Evolutionary conservation across 495 filamentous ascomycete species (phyloP).

Genomic region (Hyphodiscus hymeniophilus): DNA sequence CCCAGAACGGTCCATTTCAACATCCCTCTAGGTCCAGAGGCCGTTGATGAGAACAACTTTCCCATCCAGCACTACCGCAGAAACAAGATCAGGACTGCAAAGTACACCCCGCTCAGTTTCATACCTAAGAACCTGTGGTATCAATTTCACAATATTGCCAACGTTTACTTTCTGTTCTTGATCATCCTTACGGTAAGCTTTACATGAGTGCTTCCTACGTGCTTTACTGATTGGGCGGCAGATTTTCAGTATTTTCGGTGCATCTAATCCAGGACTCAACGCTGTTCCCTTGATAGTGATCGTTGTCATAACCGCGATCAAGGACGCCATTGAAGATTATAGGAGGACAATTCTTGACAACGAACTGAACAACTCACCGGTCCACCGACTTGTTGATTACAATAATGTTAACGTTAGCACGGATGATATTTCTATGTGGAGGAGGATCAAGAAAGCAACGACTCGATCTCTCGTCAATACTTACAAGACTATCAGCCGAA

Average conservation of each 20-base stretch:
- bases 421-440: conserved; percentile 80
- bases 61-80: conserved; percentile 62
- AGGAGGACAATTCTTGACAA: conserved; percentile 86
- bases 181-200: conserved; percentile 82
- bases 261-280: conserved; percentile 80
- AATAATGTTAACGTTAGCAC: conserved; percentile 89
- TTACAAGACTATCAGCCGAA: conserved; percentile 48
- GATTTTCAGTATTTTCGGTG: conserved; percentile 96
- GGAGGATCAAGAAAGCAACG: conserved; percentile 84
- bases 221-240: conserved; percentile 32
- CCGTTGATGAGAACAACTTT: conserved; percentile 75
- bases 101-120: conserved; percentile 93
- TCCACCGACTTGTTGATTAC: conserved; percentile 82
- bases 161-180: conserved; percentile 95
- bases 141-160: conserved; percentile 98
- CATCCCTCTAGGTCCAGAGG: conserved; percentile 65
- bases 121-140: conserved; percentile 96
- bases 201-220: not conserved
- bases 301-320: conserved; percentile 80
- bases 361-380: conserved; percentile 92
- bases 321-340: conserved; percentile 98
- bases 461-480: conserved; percentile 50
- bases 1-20: conserved; percentile 74
- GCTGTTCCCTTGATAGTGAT: conserved; percentile 92
- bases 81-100: conserved; percentile 97